A percentile compares a stretch with the other conserved stretches of the same genome.
These are phyloP conservation scores for Fusarium virguliforme DNA, from an alignment of 2,329 filamentous ascomycete species.

Conservation along the genomic window DNA sequence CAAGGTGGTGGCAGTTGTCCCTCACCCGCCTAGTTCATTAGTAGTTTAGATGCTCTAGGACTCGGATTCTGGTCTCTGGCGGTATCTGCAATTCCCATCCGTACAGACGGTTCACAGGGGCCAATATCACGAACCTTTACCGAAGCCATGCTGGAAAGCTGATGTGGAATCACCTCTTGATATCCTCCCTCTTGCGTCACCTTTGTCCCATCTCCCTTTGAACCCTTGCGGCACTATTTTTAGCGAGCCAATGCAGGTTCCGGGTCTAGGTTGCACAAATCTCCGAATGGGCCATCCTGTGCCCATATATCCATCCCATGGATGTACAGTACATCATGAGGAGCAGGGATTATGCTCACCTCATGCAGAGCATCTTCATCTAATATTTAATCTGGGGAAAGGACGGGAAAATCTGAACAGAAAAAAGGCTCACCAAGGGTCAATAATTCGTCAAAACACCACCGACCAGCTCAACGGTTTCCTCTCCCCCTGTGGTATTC, in stretches of 20 bases:
- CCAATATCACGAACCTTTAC: not conserved
- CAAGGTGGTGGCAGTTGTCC: no score
- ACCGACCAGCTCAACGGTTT: not conserved
- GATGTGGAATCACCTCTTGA: not conserved
- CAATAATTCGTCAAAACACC: not conserved
- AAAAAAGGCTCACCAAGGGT: not conserved
- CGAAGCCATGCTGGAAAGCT: not conserved
- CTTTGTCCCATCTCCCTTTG: not conserved
- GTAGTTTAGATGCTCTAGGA: no score
- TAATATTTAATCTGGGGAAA: constrained; percentile 16
- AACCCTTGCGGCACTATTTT: constrained; percentile 4
- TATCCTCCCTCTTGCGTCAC: constrained; percentile 4
- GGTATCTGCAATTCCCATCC: no score
- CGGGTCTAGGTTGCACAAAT: constrained; percentile 4
- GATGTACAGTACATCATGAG: not conserved
- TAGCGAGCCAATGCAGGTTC: constrained; percentile 6
- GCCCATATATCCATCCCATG: not conserved
- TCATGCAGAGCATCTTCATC: not conserved
- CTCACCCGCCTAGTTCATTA: no score
- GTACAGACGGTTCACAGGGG: no score
- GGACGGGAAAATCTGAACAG: not conserved
- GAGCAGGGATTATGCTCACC: not conserved
- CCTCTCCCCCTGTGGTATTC: constrained; percentile 2
- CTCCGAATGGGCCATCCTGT: constrained; percentile 8
- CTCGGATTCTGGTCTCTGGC: no score